Percentiles rank a stretch among this genome's conserved stretches.
Evolutionary conservation across 495 filamentous ascomycete species (phyloP).

Genomic region (Corynascus novoguineensis): DNA sequence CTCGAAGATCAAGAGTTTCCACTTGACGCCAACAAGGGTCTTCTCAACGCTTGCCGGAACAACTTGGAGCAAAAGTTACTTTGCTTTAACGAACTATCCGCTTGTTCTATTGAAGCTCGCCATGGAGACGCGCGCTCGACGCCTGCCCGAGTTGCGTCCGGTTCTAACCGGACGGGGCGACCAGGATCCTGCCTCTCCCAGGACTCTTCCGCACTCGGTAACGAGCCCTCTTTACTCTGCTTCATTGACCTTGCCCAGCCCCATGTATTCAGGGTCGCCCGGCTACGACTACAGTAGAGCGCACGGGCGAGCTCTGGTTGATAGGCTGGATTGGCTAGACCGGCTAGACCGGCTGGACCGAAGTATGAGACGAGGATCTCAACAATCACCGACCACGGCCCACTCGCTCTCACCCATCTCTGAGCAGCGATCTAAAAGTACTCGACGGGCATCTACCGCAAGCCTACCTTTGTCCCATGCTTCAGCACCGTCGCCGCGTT

Average conservation of each 20-base stretch:
- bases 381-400: constrained; percentile 2
- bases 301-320: constrained; percentile 38
- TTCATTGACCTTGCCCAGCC: constrained; percentile 31
- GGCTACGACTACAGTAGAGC: constrained; percentile 34
- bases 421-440: constrained; percentile 18
- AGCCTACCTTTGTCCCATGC: constrained; percentile 13
- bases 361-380: constrained; percentile 20
- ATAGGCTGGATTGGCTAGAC: constrained; percentile 37
- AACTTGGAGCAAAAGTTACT: not conserved
- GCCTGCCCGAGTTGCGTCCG: constrained; percentile 36
- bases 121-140: constrained; percentile 28
- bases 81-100: not conserved
- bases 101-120: not conserved
- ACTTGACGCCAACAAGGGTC: not conserved
- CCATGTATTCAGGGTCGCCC: constrained; percentile 32
- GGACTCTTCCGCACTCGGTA: constrained; percentile 18
- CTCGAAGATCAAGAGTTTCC: not conserved
- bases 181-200: constrained; percentile 13
- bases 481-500: constrained; percentile 13
- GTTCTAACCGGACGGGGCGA: constrained; percentile 31
- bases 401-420: constrained; percentile 27
- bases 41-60: not conserved
- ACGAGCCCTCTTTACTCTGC: constrained; percentile 28
- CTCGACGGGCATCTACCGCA: constrained; percentile 16
- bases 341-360: too few relatives aligned